A percentile compares a stretch with the other conserved stretches of the same genome.
Evolutionary conservation across 2,329 filamentous ascomycete species (phyloP).

Genomic region (Alternaria brassicicola): DNA sequence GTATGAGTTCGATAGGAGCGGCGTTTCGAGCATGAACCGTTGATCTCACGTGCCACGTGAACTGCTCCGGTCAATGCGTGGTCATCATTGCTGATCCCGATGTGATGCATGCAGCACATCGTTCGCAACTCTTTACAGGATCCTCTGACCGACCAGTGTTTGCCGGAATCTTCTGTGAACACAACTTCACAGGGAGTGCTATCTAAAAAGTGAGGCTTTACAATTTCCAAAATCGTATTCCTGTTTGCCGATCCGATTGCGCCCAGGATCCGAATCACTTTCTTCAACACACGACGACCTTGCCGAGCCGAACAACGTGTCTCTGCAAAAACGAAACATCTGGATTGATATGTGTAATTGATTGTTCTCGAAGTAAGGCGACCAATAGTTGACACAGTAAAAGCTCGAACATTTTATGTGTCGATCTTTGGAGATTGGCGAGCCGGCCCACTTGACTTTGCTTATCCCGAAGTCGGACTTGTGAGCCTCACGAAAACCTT

Average conservation of each 20-base stretch:
- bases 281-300: not conserved
- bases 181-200: not conserved
- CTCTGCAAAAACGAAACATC: not conserved
- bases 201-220: not conserved
- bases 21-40: not conserved
- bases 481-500: not conserved
- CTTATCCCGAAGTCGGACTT: not conserved
- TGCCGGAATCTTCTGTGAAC: not conserved
- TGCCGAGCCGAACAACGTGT: not conserved
- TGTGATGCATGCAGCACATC: not conserved
- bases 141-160: not conserved
- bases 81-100: not conserved
- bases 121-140: not conserved
- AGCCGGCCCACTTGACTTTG: not conserved
- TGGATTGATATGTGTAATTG: not conserved
- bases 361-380: not conserved
- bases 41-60: constrained; percentile 1
- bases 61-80: not conserved
- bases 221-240: not conserved
- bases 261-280: not conserved
- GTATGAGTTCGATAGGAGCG: not conserved
- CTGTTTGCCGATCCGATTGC: constrained; percentile 2
- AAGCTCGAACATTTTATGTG: not conserved
- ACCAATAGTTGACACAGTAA: not conserved
- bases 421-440: not conserved